A percentile compares a stretch with the other conserved stretches of the same genome.
Conservation (phyloP, 2,329 filamentous ascomycete species). For the Coleophoma cylindrospora region DNA sequence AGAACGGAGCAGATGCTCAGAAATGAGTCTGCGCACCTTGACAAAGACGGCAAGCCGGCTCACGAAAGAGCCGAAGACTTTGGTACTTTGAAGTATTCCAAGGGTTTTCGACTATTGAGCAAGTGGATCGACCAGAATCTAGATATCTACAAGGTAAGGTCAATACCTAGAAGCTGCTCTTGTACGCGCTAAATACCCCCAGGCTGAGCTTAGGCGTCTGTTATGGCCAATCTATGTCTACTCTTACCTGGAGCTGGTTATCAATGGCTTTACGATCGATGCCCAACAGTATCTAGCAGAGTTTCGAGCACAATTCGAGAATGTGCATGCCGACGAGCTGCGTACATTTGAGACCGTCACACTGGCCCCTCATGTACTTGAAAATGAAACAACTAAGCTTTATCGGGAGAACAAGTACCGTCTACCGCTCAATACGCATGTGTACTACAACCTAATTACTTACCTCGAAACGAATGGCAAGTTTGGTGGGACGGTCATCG, state of each 20-base stretch:
- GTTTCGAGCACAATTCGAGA: conserved; percentile 66
- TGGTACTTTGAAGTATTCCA: conserved; percentile 72
- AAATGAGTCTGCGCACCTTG: conserved; percentile 80
- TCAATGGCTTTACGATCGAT: conserved; percentile 66
- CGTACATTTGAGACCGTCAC: conserved; percentile 69
- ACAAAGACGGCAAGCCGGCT: conserved; percentile 74
- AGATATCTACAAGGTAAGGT: conserved; percentile 80
- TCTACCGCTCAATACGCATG: conserved; percentile 80
- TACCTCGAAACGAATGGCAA: conserved; percentile 85
- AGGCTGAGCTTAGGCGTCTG: conserved; percentile 83
- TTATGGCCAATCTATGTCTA: conserved; percentile 95
- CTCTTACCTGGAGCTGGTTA: conserved; percentile 77
- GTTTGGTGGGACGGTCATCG: conserved; percentile 73
- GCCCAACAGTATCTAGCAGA: conserved; percentile 68
- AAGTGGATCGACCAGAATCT: conserved; percentile 89
- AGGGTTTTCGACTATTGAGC: conserved; percentile 67
- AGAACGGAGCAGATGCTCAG: conserved; percentile 89
- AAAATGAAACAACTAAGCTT: conserved; percentile 72
- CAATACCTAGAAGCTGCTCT: conserved; percentile 3
- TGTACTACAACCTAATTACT: conserved; percentile 77
- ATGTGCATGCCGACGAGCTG: conserved; percentile 75
- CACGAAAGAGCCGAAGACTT: conserved; percentile 59
- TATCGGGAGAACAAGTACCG: conserved; percentile 87
- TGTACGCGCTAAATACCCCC: neutral
- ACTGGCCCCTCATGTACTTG: conserved; percentile 70